Evolutionary conservation across 371 early-diverging fungal genomes (phyloP).

Genomic region (Rhizopus microsporus): DNA sequence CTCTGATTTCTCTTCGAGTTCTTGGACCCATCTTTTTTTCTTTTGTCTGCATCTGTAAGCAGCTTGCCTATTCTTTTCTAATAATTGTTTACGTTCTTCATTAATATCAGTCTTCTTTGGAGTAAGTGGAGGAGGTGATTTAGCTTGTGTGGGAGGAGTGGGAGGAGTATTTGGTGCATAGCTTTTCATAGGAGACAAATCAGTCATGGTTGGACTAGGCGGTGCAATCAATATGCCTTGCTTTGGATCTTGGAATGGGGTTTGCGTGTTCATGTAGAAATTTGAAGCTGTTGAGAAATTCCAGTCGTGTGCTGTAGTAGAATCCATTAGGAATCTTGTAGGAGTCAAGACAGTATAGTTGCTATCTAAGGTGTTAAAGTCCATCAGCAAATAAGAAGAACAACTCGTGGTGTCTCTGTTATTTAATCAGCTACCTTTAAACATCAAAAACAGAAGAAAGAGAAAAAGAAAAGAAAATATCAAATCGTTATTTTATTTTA

Average conservation of each 20-base stretch:
- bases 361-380: neutral
- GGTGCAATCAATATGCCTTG: neutral
- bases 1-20: conserved; percentile 62
- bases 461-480: neutral
- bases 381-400: no score
- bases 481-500: neutral
- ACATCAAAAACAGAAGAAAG: conserved; percentile 15
- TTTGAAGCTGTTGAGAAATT: conserved; percentile 6
- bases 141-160: neutral
- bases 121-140: conserved; percentile 2
- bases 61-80: conserved; percentile 78
- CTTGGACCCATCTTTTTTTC: conserved; percentile 73
- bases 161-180: neutral
- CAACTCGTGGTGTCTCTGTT: neutral
- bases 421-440: conserved; percentile 17
- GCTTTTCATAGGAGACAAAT: neutral
- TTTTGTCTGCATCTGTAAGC: conserved; percentile 83
- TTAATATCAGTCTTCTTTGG: conserved; percentile 3
- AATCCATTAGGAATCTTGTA: conserved; percentile 15
- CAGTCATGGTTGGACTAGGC: neutral
- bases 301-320: conserved; percentile 13
- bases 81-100: conserved; percentile 38
- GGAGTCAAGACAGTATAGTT: conserved; percentile 17
- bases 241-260: conserved; percentile 7
- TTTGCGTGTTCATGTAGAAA: conserved; percentile 9